A percentile compares a stretch with the other conserved stretches of the same genome.
Evolutionary conservation across 2,329 filamentous ascomycete genomes (phyloP).

Genomic region (Pseudocercospora fijiensis): DNA sequence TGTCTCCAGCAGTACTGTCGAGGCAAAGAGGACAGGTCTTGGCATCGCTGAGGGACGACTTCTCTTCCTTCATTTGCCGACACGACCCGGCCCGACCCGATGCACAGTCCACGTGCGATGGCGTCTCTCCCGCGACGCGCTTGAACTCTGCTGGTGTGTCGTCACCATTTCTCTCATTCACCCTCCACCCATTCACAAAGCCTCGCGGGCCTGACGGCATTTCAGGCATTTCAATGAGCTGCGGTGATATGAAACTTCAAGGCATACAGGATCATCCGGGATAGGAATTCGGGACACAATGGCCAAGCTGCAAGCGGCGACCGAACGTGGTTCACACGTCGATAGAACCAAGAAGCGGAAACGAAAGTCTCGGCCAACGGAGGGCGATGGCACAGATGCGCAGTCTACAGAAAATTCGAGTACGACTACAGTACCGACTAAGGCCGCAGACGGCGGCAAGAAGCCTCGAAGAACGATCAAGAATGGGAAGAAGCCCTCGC

Average conservation of each 20-base stretch:
- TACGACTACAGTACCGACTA: slow-evolving; percentile 53
- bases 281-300: slow-evolving; percentile 32
- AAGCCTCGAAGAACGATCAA: slow-evolving; percentile 51
- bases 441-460: slow-evolving; percentile 57
- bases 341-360: slow-evolving; percentile 20
- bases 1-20: slow-evolving; percentile 1
- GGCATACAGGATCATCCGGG: slow-evolving; percentile 1
- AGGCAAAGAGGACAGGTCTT: background rate
- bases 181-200: background rate
- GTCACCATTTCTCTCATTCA: background rate
- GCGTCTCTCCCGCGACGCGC: background rate
- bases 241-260: slow-evolving; percentile 2
- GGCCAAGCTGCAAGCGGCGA: slow-evolving; percentile 51
- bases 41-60: background rate
- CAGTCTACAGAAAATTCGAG: slow-evolving; percentile 18
- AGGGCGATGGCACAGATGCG: slow-evolving; percentile 11
- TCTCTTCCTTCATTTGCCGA: background rate
- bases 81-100: too few relatives aligned
- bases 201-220: background rate
- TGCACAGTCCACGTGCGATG: background rate
- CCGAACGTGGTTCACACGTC: slow-evolving; percentile 31
- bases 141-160: background rate
- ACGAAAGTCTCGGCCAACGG: slow-evolving; percentile 11
- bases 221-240: background rate
- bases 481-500: slow-evolving; percentile 40